These are phyloP conservation scores for Hypocrella siamensis DNA, from an alignment of 2,329 filamentous ascomycete genomes.

Conservation along the genomic window DNA sequence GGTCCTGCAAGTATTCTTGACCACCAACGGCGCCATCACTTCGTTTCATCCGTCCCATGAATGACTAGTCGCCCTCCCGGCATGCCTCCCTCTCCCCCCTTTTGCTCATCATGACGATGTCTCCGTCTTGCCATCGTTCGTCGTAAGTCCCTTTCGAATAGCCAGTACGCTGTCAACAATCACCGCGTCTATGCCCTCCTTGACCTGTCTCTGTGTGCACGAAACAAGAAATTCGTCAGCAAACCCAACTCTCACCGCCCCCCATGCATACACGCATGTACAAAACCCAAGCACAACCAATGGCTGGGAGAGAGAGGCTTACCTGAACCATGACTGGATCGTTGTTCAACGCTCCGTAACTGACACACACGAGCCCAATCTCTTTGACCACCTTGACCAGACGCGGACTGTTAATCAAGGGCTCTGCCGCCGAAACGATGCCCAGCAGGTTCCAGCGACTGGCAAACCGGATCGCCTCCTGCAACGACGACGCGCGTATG, in stretches of 20 bases:
- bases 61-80: too few relatives aligned
- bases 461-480: constrained; percentile 91
- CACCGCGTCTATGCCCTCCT: constrained; percentile 91
- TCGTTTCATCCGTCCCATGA: too few relatives aligned
- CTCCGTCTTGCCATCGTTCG: too few relatives aligned
- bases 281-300: too few relatives aligned
- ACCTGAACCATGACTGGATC: constrained; percentile 74
- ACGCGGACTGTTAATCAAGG: constrained; percentile 75
- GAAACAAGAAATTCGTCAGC: constrained; percentile 3
- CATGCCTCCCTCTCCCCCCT: too few relatives aligned
- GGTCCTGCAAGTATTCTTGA: too few relatives aligned
- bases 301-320: too few relatives aligned
- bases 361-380: constrained; percentile 83
- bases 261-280: too few relatives aligned
- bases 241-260: neutral
- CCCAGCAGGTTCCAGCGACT: constrained; percentile 89
- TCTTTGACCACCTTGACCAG: constrained; percentile 90
- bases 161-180: constrained; percentile 92
- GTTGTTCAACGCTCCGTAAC: constrained; percentile 85
- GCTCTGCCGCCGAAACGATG: constrained; percentile 77
- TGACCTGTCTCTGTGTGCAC: constrained; percentile 59
- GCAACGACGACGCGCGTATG: constrained; percentile 76
- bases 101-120: too few relatives aligned
- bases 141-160: constrained; percentile 76
- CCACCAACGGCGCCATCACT: too few relatives aligned